Evolutionary conservation across 331 rosid species (phyloP).

Genomic region (Rosa hybrid): DNA sequence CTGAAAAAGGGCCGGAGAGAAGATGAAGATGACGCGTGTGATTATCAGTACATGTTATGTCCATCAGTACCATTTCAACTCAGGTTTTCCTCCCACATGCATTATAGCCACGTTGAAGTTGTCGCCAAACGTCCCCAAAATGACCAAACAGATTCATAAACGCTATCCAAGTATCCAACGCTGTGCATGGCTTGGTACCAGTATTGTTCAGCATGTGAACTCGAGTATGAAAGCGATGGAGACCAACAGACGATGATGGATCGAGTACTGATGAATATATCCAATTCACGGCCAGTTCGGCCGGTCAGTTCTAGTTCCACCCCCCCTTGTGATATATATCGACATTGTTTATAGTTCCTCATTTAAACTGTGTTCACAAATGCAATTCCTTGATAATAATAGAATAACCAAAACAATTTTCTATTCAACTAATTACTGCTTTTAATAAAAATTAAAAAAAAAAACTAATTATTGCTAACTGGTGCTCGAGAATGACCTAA

Average conservation of each 20-base stretch:
- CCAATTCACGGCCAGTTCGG: not conserved
- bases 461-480: too few relatives aligned
- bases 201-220: not conserved
- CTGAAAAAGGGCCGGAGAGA: not conserved
- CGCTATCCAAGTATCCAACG: not conserved
- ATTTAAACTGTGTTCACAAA: too few relatives aligned
- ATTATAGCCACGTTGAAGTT: not conserved
- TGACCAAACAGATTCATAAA: not conserved
- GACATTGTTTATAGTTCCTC: too few relatives aligned
- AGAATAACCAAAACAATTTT: too few relatives aligned
- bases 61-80: not conserved
- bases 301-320: not conserved
- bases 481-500: too few relatives aligned
- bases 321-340: not conserved
- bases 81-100: not conserved
- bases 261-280: not conserved
- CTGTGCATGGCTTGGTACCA: not conserved
- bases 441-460: too few relatives aligned
- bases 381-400: too few relatives aligned
- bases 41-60: not conserved
- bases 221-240: not conserved
- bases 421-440: too few relatives aligned
- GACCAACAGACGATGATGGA: slow-evolving; percentile 5
- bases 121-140: not conserved
- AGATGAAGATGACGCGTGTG: not conserved